Conservation (phyloP, 805 yeast species). For the Candida alai region DNA sequence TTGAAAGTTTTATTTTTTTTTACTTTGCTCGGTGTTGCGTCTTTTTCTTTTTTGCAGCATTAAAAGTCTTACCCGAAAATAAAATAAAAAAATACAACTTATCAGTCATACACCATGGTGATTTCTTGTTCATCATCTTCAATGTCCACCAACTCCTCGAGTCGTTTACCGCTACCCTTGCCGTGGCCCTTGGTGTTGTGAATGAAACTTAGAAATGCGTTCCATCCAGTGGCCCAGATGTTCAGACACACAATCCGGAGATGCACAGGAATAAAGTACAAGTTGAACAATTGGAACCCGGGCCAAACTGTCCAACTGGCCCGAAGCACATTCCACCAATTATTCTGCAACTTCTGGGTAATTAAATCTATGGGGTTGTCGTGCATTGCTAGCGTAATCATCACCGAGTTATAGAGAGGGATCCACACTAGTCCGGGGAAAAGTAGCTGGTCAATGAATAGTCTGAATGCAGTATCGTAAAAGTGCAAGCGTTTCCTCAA, state of each 20-base stretch:
- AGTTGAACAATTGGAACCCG: constrained; percentile 33
- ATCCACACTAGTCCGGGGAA: constrained; percentile 39
- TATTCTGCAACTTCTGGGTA: constrained; percentile 27
- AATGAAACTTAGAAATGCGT: constrained; percentile 37
- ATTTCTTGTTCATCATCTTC: constrained; percentile 33
- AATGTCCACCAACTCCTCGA: constrained; percentile 38
- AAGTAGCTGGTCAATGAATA: constrained; percentile 34
- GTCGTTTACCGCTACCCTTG: constrained; percentile 29
- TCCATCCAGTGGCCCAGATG: constrained; percentile 41
- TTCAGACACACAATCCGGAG: constrained; percentile 35
- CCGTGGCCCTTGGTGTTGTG: constrained; percentile 47
- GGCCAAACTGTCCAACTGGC: constrained; percentile 45
- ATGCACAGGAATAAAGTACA: constrained; percentile 37
- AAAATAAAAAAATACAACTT: too few relatives aligned
- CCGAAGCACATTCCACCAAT: constrained; percentile 39
- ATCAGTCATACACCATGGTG: constrained; percentile 28
- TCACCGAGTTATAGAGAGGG: constrained; percentile 38
- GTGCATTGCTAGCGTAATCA: constrained; percentile 34
- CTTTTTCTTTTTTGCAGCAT: constrained; percentile 2
- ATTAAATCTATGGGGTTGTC: constrained; percentile 32
- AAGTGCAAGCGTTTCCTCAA: constrained; percentile 12
- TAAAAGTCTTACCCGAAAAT: neutral
- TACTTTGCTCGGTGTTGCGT: constrained; percentile 2
- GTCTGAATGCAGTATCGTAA: constrained; percentile 21
- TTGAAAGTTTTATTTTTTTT: neutral